Conservation (phyloP, 495 filamentous ascomycete species). For the Friedmanniomyces simplex region DNA sequence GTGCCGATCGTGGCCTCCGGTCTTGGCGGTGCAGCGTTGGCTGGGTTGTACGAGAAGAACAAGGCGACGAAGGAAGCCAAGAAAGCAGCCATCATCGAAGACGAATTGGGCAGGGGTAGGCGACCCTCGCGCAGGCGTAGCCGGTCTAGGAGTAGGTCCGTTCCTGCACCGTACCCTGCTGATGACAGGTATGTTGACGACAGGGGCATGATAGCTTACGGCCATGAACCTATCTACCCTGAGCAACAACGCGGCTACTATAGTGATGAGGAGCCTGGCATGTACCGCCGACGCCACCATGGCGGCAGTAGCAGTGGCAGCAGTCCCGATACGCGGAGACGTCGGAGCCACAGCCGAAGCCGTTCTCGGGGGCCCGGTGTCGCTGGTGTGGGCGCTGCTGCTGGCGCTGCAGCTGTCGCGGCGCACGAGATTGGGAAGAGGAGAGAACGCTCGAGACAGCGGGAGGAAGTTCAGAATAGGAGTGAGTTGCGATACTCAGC, state of each 20-base stretch:
- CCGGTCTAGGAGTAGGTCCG: slow-evolving; percentile 22
- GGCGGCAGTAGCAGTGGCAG: slow-evolving; percentile 22
- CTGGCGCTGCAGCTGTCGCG: slow-evolving; percentile 67
- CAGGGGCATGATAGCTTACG: slow-evolving; percentile 31
- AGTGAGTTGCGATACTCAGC: neutral
- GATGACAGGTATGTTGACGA: slow-evolving; percentile 46
- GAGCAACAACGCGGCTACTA: slow-evolving; percentile 19
- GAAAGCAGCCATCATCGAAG: slow-evolving; percentile 37
- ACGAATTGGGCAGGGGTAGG: slow-evolving; percentile 44
- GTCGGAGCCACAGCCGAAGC: slow-evolving; percentile 15
- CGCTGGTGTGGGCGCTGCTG: slow-evolving; percentile 58
- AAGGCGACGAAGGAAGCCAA: slow-evolving; percentile 58
- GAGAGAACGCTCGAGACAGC: slow-evolving; percentile 39
- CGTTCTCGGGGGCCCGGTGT: slow-evolving; percentile 28
- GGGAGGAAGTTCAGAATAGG: slow-evolving; percentile 32
- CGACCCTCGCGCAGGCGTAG: slow-evolving; percentile 38
- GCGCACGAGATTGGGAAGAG: slow-evolving; percentile 58
- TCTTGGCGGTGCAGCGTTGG: slow-evolving; percentile 64
- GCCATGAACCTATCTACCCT: slow-evolving; percentile 37
- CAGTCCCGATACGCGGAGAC: slow-evolving; percentile 41
- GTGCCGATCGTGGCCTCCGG: slow-evolving; percentile 65
- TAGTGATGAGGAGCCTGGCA: slow-evolving; percentile 23
- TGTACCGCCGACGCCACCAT: slow-evolving; percentile 19
- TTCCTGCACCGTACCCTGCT: slow-evolving; percentile 16
- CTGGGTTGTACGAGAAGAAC: slow-evolving; percentile 69